phyloP scores from a whole-genome alignment of 2,329 filamentous ascomycete genomes.

The Bipolaris cookei region DNA sequence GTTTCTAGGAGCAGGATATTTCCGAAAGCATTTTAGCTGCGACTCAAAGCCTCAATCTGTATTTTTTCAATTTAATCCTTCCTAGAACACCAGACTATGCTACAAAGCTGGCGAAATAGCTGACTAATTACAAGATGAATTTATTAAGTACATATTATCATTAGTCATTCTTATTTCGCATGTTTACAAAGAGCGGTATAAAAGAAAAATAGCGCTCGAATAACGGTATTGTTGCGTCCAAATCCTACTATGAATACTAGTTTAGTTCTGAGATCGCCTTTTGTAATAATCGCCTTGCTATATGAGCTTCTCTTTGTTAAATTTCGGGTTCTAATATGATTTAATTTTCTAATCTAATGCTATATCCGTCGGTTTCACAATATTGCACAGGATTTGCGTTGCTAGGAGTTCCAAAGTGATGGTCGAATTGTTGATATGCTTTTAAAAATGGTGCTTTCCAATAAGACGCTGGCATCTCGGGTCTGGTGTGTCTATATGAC shows the following conservation, averaged over 20 bases:
- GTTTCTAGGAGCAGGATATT: no score
- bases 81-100: no score
- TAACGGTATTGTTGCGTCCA: no score
- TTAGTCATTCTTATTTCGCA: no score
- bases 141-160: no score
- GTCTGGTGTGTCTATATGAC: conserved; percentile 2
- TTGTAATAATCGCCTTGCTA: neutral
- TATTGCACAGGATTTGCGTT: conserved; percentile 3
- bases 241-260: conserved; percentile 5
- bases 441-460: conserved; percentile 1
- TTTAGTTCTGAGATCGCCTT: conserved; percentile 3
- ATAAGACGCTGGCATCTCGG: conserved; percentile 2
- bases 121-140: no score
- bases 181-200: no score
- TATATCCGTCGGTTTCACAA: conserved; percentile 5
- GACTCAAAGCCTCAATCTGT: no score
- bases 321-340: conserved; percentile 1
- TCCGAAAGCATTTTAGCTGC: no score
- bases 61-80: no score
- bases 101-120: no score
- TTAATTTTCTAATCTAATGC: conserved; percentile 1
- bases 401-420: conserved; percentile 1
- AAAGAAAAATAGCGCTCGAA: no score
- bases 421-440: neutral
- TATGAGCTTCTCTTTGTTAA: conserved; percentile 4